These are phyloP conservation scores for Friedmanniomyces endolithicus DNA, from an alignment of 495 filamentous ascomycete genomes.

Conservation along the genomic window DNA sequence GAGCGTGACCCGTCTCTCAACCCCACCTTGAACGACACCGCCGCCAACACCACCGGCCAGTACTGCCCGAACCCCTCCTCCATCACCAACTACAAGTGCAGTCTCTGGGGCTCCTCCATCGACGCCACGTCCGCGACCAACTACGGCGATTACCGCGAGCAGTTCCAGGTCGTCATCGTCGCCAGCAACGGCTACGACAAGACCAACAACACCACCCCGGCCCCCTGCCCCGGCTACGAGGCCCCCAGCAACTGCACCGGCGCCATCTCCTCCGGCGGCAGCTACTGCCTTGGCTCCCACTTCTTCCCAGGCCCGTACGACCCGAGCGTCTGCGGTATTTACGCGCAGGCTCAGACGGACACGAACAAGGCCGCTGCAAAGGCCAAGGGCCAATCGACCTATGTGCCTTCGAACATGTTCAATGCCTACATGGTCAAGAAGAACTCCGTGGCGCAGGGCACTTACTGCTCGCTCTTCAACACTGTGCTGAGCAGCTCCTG, in stretches of 20 bases:
- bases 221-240: constrained; percentile 3
- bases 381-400: background rate
- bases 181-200: constrained; percentile 23
- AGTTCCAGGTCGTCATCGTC: constrained; percentile 23
- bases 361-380: constrained; percentile 7
- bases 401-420: constrained; percentile 19
- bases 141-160: constrained; percentile 13
- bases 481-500: constrained; percentile 2
- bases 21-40: constrained; percentile 10
- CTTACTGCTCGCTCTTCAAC: constrained; percentile 16
- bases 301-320: constrained; percentile 23
- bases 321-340: constrained; percentile 11
- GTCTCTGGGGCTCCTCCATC: constrained; percentile 31
- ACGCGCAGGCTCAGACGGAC: constrained; percentile 12
- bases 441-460: constrained; percentile 16
- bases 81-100: constrained; percentile 43
- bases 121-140: constrained; percentile 14
- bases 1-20: constrained; percentile 37
- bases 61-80: constrained; percentile 35
- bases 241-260: constrained; percentile 5
- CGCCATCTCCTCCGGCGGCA: constrained; percentile 15
- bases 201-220: constrained; percentile 14
- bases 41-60: constrained; percentile 2
- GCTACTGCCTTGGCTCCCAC: constrained; percentile 11
- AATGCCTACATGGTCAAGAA: constrained; percentile 19